phyloP scores from a whole-genome alignment of 441 rosid species.

The California macrophylla region DNA sequence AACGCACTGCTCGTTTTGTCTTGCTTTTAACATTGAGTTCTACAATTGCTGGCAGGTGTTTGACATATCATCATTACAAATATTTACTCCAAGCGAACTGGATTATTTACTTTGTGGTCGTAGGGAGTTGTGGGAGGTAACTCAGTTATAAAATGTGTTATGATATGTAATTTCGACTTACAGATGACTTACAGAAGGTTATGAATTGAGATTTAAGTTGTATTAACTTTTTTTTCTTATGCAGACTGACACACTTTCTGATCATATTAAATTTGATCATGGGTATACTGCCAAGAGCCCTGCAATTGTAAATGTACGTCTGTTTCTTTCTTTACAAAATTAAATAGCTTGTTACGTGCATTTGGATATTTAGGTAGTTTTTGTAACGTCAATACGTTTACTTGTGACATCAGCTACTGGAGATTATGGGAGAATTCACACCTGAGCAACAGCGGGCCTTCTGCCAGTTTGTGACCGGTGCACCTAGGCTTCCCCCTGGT shows the following conservation, averaged over 20 bases:
- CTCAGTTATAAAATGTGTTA: not conserved
- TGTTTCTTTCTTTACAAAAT: conserved; percentile 9
- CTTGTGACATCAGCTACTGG: conserved; percentile 53
- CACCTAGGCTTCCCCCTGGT: conserved; percentile 97
- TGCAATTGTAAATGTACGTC: conserved; percentile 60
- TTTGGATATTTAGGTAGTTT: not conserved
- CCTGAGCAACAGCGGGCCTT: conserved; percentile 95
- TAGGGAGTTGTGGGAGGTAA: conserved; percentile 97
- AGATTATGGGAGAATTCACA: conserved; percentile 94
- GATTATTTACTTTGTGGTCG: conserved; percentile 96
- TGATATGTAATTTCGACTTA: not conserved
- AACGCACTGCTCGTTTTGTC: not conserved
- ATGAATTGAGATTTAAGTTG: conserved; percentile 13
- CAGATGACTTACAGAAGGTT: not conserved
- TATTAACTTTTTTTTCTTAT: not conserved
- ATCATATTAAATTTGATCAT: conserved; percentile 95
- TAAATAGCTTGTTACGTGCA: not conserved
- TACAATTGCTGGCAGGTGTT: conserved; percentile 53
- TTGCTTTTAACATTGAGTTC: conserved; percentile 1
- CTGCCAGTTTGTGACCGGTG: conserved; percentile 99
- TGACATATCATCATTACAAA: conserved; percentile 87
- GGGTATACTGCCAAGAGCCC: conserved; percentile 98
- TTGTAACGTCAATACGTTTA: conserved; percentile 6
- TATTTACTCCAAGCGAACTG: conserved; percentile 79
- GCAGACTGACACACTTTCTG: conserved; percentile 84